These are phyloP conservation scores for Cytospora schulzeri DNA, from an alignment of 2,329 filamentous ascomycete genomes.

Conservation along the genomic window DNA sequence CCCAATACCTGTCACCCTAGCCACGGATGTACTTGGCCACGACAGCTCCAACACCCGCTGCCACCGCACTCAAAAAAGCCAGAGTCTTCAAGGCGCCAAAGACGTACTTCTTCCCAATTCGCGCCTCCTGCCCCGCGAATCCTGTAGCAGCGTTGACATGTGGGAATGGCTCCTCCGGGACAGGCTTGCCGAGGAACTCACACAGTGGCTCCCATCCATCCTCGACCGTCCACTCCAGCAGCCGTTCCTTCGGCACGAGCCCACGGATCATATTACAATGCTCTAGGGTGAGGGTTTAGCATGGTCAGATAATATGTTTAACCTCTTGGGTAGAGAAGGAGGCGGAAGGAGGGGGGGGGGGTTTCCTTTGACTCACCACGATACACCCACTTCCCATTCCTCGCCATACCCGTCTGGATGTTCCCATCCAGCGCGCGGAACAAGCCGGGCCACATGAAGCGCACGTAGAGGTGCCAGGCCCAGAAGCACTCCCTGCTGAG, in stretches of 20 bases:
- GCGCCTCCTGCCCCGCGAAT: neutral
- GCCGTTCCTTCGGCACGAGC: constrained; percentile 27
- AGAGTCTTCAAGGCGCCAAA: neutral
- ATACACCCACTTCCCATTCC: constrained; percentile 16
- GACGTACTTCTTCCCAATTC: neutral
- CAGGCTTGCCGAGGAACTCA: constrained; percentile 21
- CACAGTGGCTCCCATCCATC: constrained; percentile 36
- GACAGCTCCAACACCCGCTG: neutral
- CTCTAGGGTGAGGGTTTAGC: constrained; percentile 10
- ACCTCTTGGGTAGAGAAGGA: too few species aligned
- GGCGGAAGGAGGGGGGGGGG: too few species aligned
- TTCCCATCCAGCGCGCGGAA: constrained; percentile 12
- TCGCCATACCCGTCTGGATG: neutral
- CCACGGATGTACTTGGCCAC: neutral
- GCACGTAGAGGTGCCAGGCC: constrained; percentile 34
- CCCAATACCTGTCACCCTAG: neutral
- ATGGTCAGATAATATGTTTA: neutral
- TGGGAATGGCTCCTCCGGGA: constrained; percentile 8
- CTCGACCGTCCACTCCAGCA: constrained; percentile 35
- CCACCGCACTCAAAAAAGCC: neutral
- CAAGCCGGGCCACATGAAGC: constrained; percentile 4
- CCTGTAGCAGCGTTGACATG: constrained; percentile 16
- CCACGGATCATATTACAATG: constrained; percentile 34
- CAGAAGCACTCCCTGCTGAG: constrained; percentile 38
- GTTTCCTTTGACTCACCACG: constrained; percentile 1